Conservation (phyloP, 2,329 filamentous ascomycete species). For the Alternaria alternata region DNA sequence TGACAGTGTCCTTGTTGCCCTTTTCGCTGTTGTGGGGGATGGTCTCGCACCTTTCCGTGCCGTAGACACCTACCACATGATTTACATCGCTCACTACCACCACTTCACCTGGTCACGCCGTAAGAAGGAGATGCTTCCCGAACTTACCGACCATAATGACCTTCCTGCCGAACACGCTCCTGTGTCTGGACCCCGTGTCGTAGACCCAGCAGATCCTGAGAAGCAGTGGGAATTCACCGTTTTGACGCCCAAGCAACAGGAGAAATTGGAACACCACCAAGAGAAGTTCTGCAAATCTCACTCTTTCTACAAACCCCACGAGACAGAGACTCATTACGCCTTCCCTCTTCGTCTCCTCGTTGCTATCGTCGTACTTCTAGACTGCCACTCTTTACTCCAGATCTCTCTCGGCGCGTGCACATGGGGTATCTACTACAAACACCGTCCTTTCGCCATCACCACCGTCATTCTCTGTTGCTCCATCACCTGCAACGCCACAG, state of each 20-base stretch:
- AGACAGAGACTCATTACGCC: constrained; percentile 81
- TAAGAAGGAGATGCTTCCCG: constrained; percentile 67
- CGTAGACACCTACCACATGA: constrained; percentile 88
- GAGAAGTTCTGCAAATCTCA: constrained; percentile 82
- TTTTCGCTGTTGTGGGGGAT: constrained; percentile 70
- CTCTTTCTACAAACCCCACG: constrained; percentile 89
- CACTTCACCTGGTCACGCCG: constrained; percentile 71
- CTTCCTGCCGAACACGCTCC: constrained; percentile 61
- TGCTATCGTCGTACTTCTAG: constrained; percentile 78
- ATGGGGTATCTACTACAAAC: constrained; percentile 77
- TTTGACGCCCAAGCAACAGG: constrained; percentile 70
- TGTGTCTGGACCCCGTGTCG: constrained; percentile 52
- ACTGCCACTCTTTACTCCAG: constrained; percentile 81
- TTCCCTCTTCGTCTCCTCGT: constrained; percentile 79
- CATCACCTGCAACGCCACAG: constrained; percentile 79
- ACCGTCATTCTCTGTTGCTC: constrained; percentile 82
- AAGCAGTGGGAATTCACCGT: constrained; percentile 64
- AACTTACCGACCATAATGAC: constrained; percentile 73
- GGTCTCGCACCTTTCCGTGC: constrained; percentile 74
- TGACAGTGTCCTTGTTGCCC: constrained; percentile 67
- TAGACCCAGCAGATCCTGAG: constrained; percentile 45
- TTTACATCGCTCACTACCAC: constrained; percentile 78
- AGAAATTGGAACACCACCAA: constrained; percentile 77
- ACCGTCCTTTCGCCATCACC: constrained; percentile 75
- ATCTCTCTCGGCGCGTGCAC: constrained; percentile 80